Evolutionary conservation across 495 filamentous ascomycete species (phyloP), one percentile per base, ranked within the genome.

Genomic region (Penicillium salamii): DNA sequence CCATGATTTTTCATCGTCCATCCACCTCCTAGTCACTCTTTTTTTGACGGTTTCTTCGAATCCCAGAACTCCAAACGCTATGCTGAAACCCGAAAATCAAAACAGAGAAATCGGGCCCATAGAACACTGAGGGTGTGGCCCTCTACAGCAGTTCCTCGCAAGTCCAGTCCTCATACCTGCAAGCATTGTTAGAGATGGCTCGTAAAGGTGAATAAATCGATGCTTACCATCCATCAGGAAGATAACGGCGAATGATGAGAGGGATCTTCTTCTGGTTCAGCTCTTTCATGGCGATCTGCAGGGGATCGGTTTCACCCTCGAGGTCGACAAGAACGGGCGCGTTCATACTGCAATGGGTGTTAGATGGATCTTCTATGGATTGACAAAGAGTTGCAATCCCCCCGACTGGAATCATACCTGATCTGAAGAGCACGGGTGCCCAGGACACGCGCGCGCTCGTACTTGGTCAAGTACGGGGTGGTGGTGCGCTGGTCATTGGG

Each of bases 401-500:
- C 41, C 19, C 51, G 31, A 28, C 23, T 44, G 37, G 29, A n/a
- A 45, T 70, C 84, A 35, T 66, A 95, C 91, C 91, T 97, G 63
- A 98, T 98, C 72, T 98, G 93, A 61, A 96, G 66, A 32, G 93
- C 95, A 49, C 93, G 77, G 40, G 92, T 97, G 38, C 93, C 93
- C 47, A 98, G 75, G 47, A 98, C 88, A 58, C 93, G 83, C 41
- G 93, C 93, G 58, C 84, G 80, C 79, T 98, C 93, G 72, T 98
- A 98, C 73, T 98, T 98, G 58, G 93, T 98, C 91, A 98, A 95
- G 77, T 96, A 98, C 5, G 93, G 95, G 35, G 93, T 98, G 1
- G 95, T 97, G 6, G 81, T 85, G 55, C 93, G 82, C 75, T 93
- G 79, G 45, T 95, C 90, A 54, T 89, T 86, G 24, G 90, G 81